Base-by-base conservation (phyloP, 2,329 filamentous ascomycete genomes). In the Tolypocladium ophioglossoides region DNA sequence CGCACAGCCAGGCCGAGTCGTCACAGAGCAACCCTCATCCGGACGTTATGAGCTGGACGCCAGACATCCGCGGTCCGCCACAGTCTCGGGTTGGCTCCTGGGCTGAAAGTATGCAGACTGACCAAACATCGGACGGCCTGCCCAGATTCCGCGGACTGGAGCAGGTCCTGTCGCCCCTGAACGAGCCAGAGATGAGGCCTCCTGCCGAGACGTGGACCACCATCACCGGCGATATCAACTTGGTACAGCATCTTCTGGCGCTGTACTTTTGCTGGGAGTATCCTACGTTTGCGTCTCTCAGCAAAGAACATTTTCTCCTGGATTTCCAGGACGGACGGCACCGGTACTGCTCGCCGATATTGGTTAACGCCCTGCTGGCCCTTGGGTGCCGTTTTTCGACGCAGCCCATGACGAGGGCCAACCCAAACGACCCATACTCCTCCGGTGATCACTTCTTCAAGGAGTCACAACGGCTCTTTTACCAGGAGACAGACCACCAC, bases 261-360 rank as follows among this genome's bases (percentile, higher is more conserved):
- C 71, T 87, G 35, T 89, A 88, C 68, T 89, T 89, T 59, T 86
- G 84, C 71, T 89, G 86, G 80, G 82, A 86, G 59, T 88, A 90
- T 64, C 84, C 86, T 3, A 89, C 85, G 14, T 89, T 88, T 68
- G 82, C 85, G 4, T 82, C 86, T 2, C 77, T 90, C 47, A 87
- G 83, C 63, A 85, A 86, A 63, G 83, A 87, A 61, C 80, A 85
- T 62, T 89, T 89, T 61, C 71, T 86, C 55, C 75, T 76, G 52
- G 85, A 89, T 65, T 87, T 87, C 62, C 70, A 74, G 39, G 73
- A 76, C 11, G 84, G 83, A 1, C 72, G 78, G 20, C 73, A 76
- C 49, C 79, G 85, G 35, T 87, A 84, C 67, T 89, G 85, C 70
- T 88, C 84, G 1, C 69, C 83, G 1, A 78, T 87, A 20, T 69